phyloP scores from a whole-genome alignment of 1,284 basidiomycete genomes.

The Xanthoconium separans region DNA sequence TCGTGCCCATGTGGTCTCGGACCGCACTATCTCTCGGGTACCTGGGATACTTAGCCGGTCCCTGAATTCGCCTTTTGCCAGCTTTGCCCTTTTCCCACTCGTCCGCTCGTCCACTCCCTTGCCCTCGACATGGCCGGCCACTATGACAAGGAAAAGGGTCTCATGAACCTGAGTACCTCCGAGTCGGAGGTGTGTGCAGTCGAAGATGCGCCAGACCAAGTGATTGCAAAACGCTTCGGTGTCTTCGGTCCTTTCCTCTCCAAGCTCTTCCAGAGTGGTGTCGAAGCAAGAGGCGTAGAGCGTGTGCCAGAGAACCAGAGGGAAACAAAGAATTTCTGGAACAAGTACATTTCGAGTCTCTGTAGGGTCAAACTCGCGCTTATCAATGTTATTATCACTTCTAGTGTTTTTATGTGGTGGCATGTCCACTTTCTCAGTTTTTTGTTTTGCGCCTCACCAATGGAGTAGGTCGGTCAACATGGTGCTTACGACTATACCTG shows the following conservation, averaged over 20 bases:
- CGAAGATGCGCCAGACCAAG: constrained; percentile 33
- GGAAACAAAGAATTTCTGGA: constrained; percentile 47
- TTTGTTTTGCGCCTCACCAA: constrained; percentile 2
- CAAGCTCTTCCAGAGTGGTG: constrained; percentile 8
- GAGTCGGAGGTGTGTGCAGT: not conserved
- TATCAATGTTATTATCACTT: not conserved
- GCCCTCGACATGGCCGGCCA: constrained; percentile 13
- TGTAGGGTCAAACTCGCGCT: constrained; percentile 15
- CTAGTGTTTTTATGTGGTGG: constrained; percentile 52
- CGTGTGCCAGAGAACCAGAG: constrained; percentile 50
- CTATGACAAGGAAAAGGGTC: constrained; percentile 26
- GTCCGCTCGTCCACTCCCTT: not conserved
- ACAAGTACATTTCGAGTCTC: constrained; percentile 39
- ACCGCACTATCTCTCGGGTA: no score
- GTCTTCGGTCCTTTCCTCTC: constrained; percentile 2
- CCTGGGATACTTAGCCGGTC: no score
- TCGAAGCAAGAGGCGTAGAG: constrained; percentile 50
- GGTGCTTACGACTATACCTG: constrained; percentile 55
- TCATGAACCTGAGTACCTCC: not conserved
- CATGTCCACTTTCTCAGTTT: constrained; percentile 17
- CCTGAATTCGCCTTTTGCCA: no score
- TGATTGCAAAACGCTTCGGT: constrained; percentile 36
- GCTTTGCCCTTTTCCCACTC: no score
- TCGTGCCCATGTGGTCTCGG: no score
- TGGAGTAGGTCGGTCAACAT: constrained; percentile 42